These are phyloP conservation scores for Chimonanthus praecox DNA, from an alignment of 164 flowering plant species.

Conservation along the genomic window DNA sequence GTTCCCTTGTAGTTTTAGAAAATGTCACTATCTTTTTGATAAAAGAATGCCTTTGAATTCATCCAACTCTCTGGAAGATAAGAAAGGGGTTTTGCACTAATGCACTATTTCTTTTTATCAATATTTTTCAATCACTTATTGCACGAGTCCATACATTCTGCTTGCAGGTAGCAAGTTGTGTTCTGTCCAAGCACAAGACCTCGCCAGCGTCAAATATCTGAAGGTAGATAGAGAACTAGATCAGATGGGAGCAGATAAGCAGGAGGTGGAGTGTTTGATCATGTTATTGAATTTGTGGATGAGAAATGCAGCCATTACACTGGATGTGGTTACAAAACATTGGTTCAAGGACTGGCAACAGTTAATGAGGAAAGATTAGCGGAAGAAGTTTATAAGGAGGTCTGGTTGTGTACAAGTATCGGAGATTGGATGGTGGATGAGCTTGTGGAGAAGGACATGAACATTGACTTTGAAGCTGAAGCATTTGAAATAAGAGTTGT, in stretches of 20 bases:
- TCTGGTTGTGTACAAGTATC: conserved; percentile 55
- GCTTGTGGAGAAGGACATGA: conserved; percentile 91
- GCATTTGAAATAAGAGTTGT: conserved; percentile 49
- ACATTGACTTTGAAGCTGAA: conserved; percentile 66
- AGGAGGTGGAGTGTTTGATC: conserved; percentile 72
- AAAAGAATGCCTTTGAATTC: no score
- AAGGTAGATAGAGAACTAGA: conserved; percentile 7
- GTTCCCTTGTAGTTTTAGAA: neutral
- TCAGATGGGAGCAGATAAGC: conserved; percentile 18
- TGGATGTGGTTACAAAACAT: conserved; percentile 45
- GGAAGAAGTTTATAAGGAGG: conserved; percentile 67
- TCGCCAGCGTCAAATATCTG: conserved; percentile 21
- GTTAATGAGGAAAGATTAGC: conserved; percentile 57
- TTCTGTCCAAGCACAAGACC: conserved; percentile 40
- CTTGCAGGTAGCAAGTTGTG: conserved; percentile 49
- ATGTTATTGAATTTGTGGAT: conserved; percentile 67
- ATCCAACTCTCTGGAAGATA: no score
- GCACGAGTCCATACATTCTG: neutral
- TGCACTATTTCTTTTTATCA: neutral
- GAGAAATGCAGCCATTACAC: conserved; percentile 44
- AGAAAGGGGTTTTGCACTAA: no score
- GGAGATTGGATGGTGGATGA: conserved; percentile 82
- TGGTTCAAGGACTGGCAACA: conserved; percentile 54
- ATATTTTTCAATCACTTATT: conserved; percentile 1
- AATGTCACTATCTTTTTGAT: neutral